Evolutionary conservation across 1,139 yeast genomes (phyloP), one percentile per base, ranked within the genome.

Genomic region (Pichia sp.): DNA sequence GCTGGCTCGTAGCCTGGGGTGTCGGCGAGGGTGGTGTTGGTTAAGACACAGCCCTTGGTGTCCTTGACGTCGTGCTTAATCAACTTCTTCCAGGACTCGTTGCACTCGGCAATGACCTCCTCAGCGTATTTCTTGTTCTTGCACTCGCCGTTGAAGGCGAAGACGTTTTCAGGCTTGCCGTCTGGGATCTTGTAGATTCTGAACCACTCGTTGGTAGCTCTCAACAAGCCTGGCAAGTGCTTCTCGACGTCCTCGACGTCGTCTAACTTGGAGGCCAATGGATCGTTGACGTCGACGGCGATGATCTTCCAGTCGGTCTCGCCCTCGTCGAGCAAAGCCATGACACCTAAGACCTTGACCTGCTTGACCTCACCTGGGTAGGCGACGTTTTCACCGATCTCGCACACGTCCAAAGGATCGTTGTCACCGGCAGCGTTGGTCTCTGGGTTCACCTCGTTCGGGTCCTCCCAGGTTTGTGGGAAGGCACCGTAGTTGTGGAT

Each of bases 391-490:
- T 85, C 83, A 64, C 96, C 96, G 58, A 90, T 88, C 72, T 90
- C 97, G 69, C 95, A 85, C 43, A 88, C 95, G 67, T 90, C 97
- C 65, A 90, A 76, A 47, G 96, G 96, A 75, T 90, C 96, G 70
- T 88, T 85, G 71, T 90, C 97, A 64, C 97, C 96, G 62, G 72
- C 81, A 57, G 91, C 89, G 66, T 85, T 84, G 58, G 95, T 85
- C 69, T 85, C 93, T 60, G 88, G 85, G 74, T 85, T 87, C 56
- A 75, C 70, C 48, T 69, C 70, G 63, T 81, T 82, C 56, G 95
- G 95, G 67, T 90, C 95, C 73, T 90, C 97, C 96, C 96, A 90
- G 36, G 97, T 90, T 73, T 89, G 96, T 54, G 97, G 96, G 76
- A 90, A 83, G 34, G 96, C 96, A 66, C 97, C 97, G 68, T 90